phyloP scores from a whole-genome alignment of 2,329 filamentous ascomycete genomes.

The Penicillium sp. region DNA sequence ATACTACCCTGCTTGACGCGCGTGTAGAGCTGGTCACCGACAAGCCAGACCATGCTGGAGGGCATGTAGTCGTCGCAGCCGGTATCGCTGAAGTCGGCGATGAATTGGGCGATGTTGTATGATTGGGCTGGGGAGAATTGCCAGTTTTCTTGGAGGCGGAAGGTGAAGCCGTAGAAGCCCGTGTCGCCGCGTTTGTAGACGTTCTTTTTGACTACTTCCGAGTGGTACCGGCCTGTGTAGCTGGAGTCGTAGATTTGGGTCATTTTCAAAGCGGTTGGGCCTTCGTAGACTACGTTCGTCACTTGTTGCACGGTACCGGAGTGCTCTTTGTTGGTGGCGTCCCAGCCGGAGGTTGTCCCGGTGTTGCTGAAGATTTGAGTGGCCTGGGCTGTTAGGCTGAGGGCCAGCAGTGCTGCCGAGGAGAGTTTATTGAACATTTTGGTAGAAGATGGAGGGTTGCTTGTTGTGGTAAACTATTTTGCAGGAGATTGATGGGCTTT shows the following conservation, averaged over 20 bases:
- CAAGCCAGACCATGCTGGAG: conserved; percentile 51
- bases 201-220: conserved; percentile 47
- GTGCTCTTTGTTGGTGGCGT: conserved; percentile 42
- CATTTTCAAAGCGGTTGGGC: conserved; percentile 47
- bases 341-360: conserved; percentile 44
- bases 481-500: neutral
- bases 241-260: conserved; percentile 39
- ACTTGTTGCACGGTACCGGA: conserved; percentile 46
- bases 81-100: conserved; percentile 48
- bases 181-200: conserved; percentile 49
- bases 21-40: conserved; percentile 45
- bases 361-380: conserved; percentile 24
- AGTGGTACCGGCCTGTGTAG: conserved; percentile 51
- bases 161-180: conserved; percentile 53
- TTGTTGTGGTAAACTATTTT: neutral
- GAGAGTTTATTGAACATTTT: neutral
- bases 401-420: neutral
- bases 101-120: conserved; percentile 55
- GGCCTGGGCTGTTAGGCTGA: conserved; percentile 6
- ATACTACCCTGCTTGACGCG: conserved; percentile 46
- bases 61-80: conserved; percentile 52
- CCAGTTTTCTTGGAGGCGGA: conserved; percentile 51
- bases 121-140: conserved; percentile 45
- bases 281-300: conserved; percentile 43
- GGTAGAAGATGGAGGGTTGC: neutral